A percentile compares a stretch with the other conserved stretches of the same genome.
Evolutionary conservation across 208 protist genomes (phyloP).

Genomic region (Trypanosoma conorhini): DNA sequence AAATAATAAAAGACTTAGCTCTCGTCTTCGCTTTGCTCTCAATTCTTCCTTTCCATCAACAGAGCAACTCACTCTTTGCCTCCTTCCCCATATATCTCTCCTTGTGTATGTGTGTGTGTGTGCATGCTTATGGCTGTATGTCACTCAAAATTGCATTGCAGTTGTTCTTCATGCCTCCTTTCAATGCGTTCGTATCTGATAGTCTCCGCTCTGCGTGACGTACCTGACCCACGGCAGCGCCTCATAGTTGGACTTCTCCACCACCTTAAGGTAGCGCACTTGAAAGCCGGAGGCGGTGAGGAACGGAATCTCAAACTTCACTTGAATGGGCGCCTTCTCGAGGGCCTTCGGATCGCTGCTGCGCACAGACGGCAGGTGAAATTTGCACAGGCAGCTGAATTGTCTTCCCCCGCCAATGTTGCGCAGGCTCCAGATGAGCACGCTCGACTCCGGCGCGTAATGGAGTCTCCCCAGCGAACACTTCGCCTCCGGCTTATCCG

Average conservation of each 20-base stretch:
- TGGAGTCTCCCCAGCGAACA: conserved; percentile 83
- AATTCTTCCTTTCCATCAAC: background rate
- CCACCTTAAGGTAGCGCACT: conserved; percentile 98
- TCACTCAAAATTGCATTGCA: conserved; percentile 1
- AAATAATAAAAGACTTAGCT: background rate
- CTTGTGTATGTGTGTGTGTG: conserved; percentile 10
- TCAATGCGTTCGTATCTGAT: conserved; percentile 93
- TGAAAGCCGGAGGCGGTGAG: conserved; percentile 98
- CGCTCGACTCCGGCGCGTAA: conserved; percentile 97
- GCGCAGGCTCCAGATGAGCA: conserved; percentile 98
- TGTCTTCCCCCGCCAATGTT: conserved; percentile 95
- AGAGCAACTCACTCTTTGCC: background rate
- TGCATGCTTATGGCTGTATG: conserved; percentile 3
- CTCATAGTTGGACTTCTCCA: conserved; percentile 97
- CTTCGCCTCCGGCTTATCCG: conserved; percentile 95
- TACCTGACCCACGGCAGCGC: conserved; percentile 99
- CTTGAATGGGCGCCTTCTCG: conserved; percentile 93
- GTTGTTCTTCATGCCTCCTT: background rate
- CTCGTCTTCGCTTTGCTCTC: background rate
- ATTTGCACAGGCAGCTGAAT: conserved; percentile 93
- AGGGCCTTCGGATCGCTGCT: conserved; percentile 69
- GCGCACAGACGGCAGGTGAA: conserved; percentile 95
- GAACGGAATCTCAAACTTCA: conserved; percentile 99
- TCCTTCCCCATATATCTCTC: conserved; percentile 5
- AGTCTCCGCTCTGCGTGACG: conserved; percentile 97